Percentiles rank a stretch among this genome's conserved stretches.
phyloP scores from a whole-genome alignment of 768 basidiomycete genomes.

The Agaricus blazei region DNA sequence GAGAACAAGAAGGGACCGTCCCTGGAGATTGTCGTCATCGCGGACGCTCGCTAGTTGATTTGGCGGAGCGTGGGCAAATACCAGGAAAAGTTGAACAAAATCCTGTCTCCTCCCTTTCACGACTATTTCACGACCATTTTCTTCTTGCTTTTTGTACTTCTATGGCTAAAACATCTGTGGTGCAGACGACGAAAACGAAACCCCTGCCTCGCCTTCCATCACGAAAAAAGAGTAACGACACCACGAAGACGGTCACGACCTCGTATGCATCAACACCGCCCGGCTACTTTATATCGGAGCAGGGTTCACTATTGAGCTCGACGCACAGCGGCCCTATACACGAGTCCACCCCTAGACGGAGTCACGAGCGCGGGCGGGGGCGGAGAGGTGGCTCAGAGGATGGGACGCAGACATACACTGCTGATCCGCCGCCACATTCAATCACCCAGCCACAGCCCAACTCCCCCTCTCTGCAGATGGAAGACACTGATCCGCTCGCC shows the following conservation, averaged over 20 bases:
- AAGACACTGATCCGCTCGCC: conserved; percentile 1
- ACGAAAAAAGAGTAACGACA: background rate
- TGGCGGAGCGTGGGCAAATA: conserved; percentile 8
- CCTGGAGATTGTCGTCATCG: no score
- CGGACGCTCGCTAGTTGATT: background rate
- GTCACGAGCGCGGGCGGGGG: background rate
- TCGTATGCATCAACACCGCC: conserved; percentile 9
- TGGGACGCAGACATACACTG: background rate
- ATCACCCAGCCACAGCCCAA: conserved; percentile 4
- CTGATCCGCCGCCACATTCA: conserved; percentile 3
- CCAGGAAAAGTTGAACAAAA: background rate
- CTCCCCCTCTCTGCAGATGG: background rate
- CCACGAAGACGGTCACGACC: background rate
- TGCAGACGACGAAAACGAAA: background rate
- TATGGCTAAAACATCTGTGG: background rate
- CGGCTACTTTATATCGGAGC: conserved; percentile 6
- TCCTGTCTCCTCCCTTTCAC: background rate
- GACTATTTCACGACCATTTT: background rate
- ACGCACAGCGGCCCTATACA: background rate
- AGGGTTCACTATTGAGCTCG: background rate
- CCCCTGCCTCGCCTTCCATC: conserved; percentile 1
- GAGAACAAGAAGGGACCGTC: no score
- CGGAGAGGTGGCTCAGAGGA: background rate
- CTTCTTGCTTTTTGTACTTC: background rate
- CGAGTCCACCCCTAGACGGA: background rate